Evolutionary conservation across 1,284 basidiomycete genomes (phyloP), one percentile per base, ranked within the genome.

Genomic region (Malassezia arunalokei): DNA sequence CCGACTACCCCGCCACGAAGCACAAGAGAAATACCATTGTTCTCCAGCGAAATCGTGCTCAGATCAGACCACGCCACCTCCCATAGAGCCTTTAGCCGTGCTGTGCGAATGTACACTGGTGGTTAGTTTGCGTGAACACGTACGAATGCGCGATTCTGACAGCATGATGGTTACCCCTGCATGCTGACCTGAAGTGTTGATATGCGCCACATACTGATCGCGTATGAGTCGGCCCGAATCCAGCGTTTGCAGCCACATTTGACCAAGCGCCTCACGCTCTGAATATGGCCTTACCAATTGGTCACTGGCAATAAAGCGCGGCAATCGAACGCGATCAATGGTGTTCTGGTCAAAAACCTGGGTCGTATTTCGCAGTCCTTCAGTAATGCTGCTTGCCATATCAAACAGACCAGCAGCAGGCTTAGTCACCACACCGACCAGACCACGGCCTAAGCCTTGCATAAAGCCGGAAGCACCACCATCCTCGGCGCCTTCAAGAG

Each of bases 331-430:
- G 15, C 91, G 83, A 66, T 96, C 92, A 51, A 91, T 81, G 47
- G 86, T 85, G 42, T 86, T 85, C 60, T 83, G 86, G 70, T 98
- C 94, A 62, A 98, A 98, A 1, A 96, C 92, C 3, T 89, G 96
- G 0, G 94, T 98, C 0, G 94, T 98, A 70, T 99, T 99, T 38
- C 94, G 82, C 62, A 59, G 66, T 79, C 90, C 91, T 79, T 95
- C 92, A n/a, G 86, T 85, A 27, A 96, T 83, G 66, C 92, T 96
- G 29, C 90, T 85, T 3, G 91, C 86, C 40, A 98, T 80, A 75
- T 99, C 94, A 69, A 98, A 92, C 1, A 95, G 83, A 3, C 94
- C 94, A 9, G 98, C 87, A 1, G 86, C 89, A 5, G 94, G 94
- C 75, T 99, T 99, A 5, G 94, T 95, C 47, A 98, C 83, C 37